Evolutionary conservation across 2,329 filamentous ascomycete genomes (phyloP).

Genomic region (Pleurostoma richardsiae): DNA sequence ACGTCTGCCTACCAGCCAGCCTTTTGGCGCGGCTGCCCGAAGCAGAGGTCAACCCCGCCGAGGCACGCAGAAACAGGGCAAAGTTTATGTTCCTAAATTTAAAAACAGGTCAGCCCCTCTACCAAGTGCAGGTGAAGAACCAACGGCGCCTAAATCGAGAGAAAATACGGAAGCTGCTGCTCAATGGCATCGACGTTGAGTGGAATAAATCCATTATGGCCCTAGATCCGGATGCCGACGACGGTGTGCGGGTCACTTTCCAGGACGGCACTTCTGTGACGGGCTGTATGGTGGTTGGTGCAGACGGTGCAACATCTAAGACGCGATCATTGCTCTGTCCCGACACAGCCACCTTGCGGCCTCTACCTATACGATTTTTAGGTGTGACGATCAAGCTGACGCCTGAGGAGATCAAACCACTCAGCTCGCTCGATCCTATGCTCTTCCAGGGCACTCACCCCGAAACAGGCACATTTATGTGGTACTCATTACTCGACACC

Average conservation of each 20-base stretch:
- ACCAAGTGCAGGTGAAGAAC: not conserved
- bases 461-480: conserved; percentile 42
- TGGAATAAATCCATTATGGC: conserved; percentile 25
- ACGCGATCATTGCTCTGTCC: conserved; percentile 27
- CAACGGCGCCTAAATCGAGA: conserved; percentile 26
- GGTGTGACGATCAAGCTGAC: conserved; percentile 31
- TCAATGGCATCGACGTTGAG: conserved; percentile 21
- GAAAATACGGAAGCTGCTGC: conserved; percentile 23
- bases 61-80: not conserved
- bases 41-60: not conserved
- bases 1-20: not conserved
- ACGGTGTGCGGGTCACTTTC: conserved; percentile 20
- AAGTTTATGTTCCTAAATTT: conserved; percentile 2
- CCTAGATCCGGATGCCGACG: conserved; percentile 15
- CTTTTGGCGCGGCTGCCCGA: not conserved
- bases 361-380: conserved; percentile 29
- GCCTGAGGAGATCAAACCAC: conserved; percentile 27
- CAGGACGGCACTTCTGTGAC: conserved; percentile 22
- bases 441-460: conserved; percentile 51
- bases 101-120: not conserved
- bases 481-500: conserved; percentile 33
- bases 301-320: conserved; percentile 31
- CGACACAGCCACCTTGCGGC: conserved; percentile 21
- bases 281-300: conserved; percentile 31
- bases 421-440: conserved; percentile 43